Evolutionary conservation across 2,329 filamentous ascomycete genomes (phyloP).

Genomic region (Pseudodiploospora longispora): DNA sequence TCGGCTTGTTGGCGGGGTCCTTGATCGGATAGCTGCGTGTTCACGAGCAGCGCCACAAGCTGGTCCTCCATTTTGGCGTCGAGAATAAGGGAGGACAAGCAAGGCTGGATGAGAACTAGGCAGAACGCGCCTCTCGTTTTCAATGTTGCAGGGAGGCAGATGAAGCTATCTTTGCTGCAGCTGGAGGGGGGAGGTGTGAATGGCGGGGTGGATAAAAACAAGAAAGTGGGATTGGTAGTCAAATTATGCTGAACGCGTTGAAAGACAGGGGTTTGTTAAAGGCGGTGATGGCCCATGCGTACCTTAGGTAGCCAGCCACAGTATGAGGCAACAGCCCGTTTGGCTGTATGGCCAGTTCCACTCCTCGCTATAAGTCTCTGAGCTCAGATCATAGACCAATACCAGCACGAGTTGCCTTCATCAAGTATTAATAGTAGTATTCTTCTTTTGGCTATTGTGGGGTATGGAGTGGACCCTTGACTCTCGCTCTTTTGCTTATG

Average conservation of each 20-base stretch:
- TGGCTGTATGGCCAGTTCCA: too few relatives aligned
- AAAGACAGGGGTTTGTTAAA: not conserved
- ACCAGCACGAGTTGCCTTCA: too few relatives aligned
- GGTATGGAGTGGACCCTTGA: too few relatives aligned
- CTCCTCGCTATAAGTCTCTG: too few relatives aligned
- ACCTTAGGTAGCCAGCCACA: not conserved
- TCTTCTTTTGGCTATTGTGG: too few relatives aligned
- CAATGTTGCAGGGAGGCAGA: too few relatives aligned
- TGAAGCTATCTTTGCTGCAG: too few relatives aligned
- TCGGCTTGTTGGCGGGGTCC: conserved; percentile 79
- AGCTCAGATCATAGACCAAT: too few relatives aligned
- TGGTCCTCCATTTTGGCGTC: conserved; percentile 71
- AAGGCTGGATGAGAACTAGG: not conserved
- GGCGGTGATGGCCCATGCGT: too few relatives aligned
- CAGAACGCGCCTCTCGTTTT: too few relatives aligned
- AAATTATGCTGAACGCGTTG: conserved; percentile 1
- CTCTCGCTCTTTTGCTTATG: too few relatives aligned
- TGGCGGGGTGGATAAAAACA: conserved; percentile 8
- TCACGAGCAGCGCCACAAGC: conserved; percentile 78
- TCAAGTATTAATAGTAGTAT: too few relatives aligned
- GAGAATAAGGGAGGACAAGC: not conserved
- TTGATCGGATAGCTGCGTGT: conserved; percentile 73
- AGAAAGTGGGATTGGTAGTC: conserved; percentile 5
- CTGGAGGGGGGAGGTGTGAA: conserved; percentile 5
- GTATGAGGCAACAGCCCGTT: conserved; percentile 3